Evolutionary conservation across 2,329 filamentous ascomycete genomes (phyloP).

Genomic region (Fusarium nematophilum): DNA sequence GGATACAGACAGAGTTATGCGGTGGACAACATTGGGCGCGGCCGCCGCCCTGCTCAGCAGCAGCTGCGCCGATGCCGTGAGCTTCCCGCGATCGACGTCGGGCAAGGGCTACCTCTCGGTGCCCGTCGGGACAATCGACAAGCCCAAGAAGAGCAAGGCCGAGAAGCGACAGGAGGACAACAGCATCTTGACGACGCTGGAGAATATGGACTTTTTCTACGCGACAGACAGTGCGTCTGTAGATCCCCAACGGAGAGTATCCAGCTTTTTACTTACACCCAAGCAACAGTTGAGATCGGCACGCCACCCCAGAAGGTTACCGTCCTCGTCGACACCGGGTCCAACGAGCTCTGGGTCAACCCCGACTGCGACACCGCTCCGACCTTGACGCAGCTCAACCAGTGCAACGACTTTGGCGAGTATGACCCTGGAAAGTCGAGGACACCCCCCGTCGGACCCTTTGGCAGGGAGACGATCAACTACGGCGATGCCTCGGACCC

Average conservation of each 20-base stretch:
- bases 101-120: slow-evolving; percentile 54
- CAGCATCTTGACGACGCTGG: slow-evolving; percentile 46
- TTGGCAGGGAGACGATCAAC: slow-evolving; percentile 51
- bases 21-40: slow-evolving; percentile 38
- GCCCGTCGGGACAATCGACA: slow-evolving; percentile 49
- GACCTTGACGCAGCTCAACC: slow-evolving; percentile 46
- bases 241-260: not conserved
- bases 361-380: slow-evolving; percentile 58
- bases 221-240: slow-evolving; percentile 51
- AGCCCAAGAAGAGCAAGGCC: slow-evolving; percentile 38
- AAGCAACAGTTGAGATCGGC: slow-evolving; percentile 54
- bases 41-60: slow-evolving; percentile 26
- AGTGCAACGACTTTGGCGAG: slow-evolving; percentile 56
- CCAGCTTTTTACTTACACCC: not conserved
- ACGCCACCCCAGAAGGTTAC: slow-evolving; percentile 56
- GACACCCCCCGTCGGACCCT: slow-evolving; percentile 52
- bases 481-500: slow-evolving; percentile 54
- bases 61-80: slow-evolving; percentile 25
- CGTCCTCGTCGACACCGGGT: slow-evolving; percentile 64
- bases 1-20: slow-evolving; percentile 29
- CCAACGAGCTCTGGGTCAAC: slow-evolving; percentile 67
- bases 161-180: slow-evolving; percentile 37
- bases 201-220: slow-evolving; percentile 54
- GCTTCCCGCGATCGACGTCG: slow-evolving; percentile 44
- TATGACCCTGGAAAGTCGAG: slow-evolving; percentile 58